Evolutionary conservation across 345 rosid species (phyloP), one percentile per base, ranked within the genome.

Genomic region (Brassica carinata): DNA sequence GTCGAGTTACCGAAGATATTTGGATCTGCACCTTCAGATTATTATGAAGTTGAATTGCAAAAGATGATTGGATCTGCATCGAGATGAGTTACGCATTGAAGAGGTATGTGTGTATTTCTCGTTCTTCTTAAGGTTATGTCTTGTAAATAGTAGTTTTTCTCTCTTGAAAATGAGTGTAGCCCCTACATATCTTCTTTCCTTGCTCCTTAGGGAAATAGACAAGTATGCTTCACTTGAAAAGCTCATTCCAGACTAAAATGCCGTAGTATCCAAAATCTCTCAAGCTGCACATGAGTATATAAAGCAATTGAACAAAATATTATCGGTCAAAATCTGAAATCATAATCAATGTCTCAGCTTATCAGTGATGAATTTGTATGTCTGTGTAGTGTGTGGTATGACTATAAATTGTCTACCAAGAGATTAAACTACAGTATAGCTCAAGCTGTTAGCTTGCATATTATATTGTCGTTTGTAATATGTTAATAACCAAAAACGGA

Each of bases 81-180:
- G 64, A 34, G 80, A 78, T 34, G 79, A 84, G 73, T 83, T 83
- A 81, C 91, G 72, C 73, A 72, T 71, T 71, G 86, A 77, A 9
- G 85, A 86, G 95, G 95, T 90, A 83, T 68, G 72, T 67, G 61
- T 31, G 15, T 23, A 81, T 71, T 65, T 71, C 65, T 59, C 58
- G 58, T 26, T 31, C 33, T 13, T 64, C 40, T 64, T 55, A 76
- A 17, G 62, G 29, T 64, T 10, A 40, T 70, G 53, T 70, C 43
- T 81, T 71, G 30, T 64, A 31, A 71, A 43, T 5, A 71, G 77
- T 76, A 62, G 2, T 65, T 13, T n/a, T 57, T 75, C 61, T 76
- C 19, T 23, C 26, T 23, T 23, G 26, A 23, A 70, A 11, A 10
- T 27, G 18, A 33, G 66, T 26, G 71, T 23, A 29, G 40, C 15